Conservation (phyloP, 192 early-diverging fungal species). For the Dimargaris verticillata region DNA sequence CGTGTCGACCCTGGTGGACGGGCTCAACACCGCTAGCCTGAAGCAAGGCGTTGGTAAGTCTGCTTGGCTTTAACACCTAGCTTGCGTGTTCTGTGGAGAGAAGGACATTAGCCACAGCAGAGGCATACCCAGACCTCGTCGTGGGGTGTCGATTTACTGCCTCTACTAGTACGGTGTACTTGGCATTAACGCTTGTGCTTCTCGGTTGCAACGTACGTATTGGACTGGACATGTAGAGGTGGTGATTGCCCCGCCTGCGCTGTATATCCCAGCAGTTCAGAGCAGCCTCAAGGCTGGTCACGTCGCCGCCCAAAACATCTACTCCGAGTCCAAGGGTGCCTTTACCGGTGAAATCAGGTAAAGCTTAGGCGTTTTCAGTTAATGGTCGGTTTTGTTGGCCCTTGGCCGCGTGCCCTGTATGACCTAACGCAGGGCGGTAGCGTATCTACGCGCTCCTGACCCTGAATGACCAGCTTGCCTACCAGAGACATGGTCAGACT, state of each 20-base stretch:
- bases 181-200: background rate
- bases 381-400: too few relatives aligned
- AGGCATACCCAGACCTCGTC: too few relatives aligned
- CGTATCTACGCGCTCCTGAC: too few relatives aligned
- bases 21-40: slow-evolving; percentile 58
- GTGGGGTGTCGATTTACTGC: too few relatives aligned
- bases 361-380: too few relatives aligned
- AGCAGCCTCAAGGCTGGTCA: slow-evolving; percentile 61
- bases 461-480: too few relatives aligned
- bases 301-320: slow-evolving; percentile 94
- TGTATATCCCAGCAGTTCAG: slow-evolving; percentile 74
- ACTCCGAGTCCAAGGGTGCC: slow-evolving; percentile 69
- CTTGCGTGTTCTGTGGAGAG: background rate
- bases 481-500: too few relatives aligned
- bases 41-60: slow-evolving; percentile 50
- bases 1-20: slow-evolving; percentile 54
- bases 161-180: too few relatives aligned
- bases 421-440: too few relatives aligned
- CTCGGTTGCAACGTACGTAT: slow-evolving; percentile 1
- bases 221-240: slow-evolving; percentile 52
- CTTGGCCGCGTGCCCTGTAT: too few relatives aligned
- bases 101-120: too few relatives aligned
- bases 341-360: slow-evolving; percentile 93
- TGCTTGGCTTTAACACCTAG: slow-evolving; percentile 9
- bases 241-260: slow-evolving; percentile 85